Base-by-base conservation (phyloP, 495 filamentous ascomycete species). In the Echria macrotheca region DNA sequence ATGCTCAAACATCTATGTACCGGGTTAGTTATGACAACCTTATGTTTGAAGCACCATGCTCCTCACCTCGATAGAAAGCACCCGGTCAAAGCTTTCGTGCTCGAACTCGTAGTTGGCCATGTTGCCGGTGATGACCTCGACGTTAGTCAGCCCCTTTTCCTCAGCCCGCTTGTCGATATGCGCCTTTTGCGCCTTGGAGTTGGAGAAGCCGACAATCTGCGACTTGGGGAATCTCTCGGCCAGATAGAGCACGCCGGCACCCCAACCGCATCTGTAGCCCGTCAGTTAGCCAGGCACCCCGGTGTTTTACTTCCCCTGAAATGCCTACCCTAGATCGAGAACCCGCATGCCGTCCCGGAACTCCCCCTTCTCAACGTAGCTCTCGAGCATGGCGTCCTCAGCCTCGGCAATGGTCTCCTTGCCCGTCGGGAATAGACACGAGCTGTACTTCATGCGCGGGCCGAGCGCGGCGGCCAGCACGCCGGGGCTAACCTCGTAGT, bases 231-330 rank as follows among this genome's bases (percentile, higher is more conserved):
- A 70, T 42, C 69, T 61, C 52, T 79, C 74, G 14, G 82, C 82
- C 44, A 82, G 72, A 63, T 79, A 85, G 25, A 85, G 60, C 11
- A 74, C 69, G 17, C 63, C 75, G 38, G 81, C 83, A 26, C 82
- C 82, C 82, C 82, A 85, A 23, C 82, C 82, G 58, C 80, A 85
- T 26, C 74, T 79, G n/a, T 5, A n/a, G n/a, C n/a, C n/a, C n/a
- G n/a, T n/a, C n/a, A n/a, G n/a, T n/a, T n/a, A n/a, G n/a, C n/a
- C n/a, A n/a, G n/a, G n/a, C n/a, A n/a, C n/a, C n/a, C n/a, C n/a
- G n/a, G n/a, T n/a, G n/a, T n/a, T n/a, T n/a, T n/a, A n/a, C n/a
- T n/a, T n/a, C 50, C 29, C 28, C 11, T 11, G 35, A 33, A 56
- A 10, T 38, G 51, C 67, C 58, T 42, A 83, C 78, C 82, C 81